Conservation (phyloP, 2,329 filamentous ascomycete species). For the Epichloe aotearoae region DNA sequence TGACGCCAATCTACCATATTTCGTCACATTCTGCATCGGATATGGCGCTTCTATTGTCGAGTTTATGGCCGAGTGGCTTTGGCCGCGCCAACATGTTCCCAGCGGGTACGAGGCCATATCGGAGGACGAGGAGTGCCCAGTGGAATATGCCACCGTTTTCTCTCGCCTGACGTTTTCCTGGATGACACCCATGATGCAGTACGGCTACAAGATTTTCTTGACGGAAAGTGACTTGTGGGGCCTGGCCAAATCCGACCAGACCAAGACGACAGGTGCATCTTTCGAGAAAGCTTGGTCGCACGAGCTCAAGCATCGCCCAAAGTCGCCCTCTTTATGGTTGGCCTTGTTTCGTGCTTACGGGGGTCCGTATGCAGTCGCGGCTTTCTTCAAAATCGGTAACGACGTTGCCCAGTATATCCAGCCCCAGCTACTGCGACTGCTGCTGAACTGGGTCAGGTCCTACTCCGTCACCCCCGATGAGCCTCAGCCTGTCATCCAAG, state of each 20-base stretch:
- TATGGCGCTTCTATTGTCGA: slow-evolving; percentile 56
- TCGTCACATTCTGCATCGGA: slow-evolving; percentile 60
- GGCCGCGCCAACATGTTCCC: slow-evolving; percentile 53
- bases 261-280: slow-evolving; percentile 53
- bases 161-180: slow-evolving; percentile 88
- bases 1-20: slow-evolving; percentile 54
- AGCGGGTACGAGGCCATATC: slow-evolving; percentile 45
- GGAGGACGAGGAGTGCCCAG: slow-evolving; percentile 52
- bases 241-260: slow-evolving; percentile 66
- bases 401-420: slow-evolving; percentile 80
- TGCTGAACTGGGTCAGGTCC: slow-evolving; percentile 77
- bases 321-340: slow-evolving; percentile 58
- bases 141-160: slow-evolving; percentile 89
- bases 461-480: slow-evolving; percentile 42
- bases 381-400: slow-evolving; percentile 79
- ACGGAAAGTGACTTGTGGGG: slow-evolving; percentile 96
- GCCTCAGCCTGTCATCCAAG: slow-evolving; percentile 68
- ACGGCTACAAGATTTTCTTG: slow-evolving; percentile 80
- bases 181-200: slow-evolving; percentile 98
- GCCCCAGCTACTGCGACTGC: slow-evolving; percentile 71
- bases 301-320: slow-evolving; percentile 56
- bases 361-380: slow-evolving; percentile 66
- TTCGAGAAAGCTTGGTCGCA: slow-evolving; percentile 67
- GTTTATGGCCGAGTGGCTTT: slow-evolving; percentile 72
- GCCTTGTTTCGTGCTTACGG: slow-evolving; percentile 77